phyloP scores from a whole-genome alignment of 257 asterid species.

The Orobanche coerulescens region DNA sequence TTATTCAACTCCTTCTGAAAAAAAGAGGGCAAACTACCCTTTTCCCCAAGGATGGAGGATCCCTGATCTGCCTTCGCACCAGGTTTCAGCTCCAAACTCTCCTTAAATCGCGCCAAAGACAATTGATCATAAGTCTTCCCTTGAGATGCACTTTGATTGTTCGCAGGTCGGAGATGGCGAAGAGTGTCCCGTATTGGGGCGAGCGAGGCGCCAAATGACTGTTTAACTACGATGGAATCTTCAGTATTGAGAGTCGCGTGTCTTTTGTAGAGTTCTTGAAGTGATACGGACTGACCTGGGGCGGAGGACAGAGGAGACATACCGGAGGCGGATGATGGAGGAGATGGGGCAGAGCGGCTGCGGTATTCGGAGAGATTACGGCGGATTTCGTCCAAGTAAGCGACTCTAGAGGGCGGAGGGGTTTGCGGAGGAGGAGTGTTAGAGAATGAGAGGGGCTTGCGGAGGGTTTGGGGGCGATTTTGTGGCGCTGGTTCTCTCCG shows the following conservation, averaged over 20 bases:
- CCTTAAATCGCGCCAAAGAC: conserved; percentile 13
- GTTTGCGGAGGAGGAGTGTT: not conserved
- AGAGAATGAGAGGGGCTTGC: conserved; percentile 10
- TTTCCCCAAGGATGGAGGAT: conserved; percentile 19
- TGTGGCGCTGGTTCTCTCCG: conserved; percentile 16
- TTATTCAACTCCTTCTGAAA: conserved; percentile 20
- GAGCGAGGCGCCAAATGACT: not conserved
- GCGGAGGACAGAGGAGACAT: not conserved
- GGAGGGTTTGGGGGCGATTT: conserved; percentile 13
- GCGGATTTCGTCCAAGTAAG: conserved; percentile 20
- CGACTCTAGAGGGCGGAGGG: conserved; percentile 16
- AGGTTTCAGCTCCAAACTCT: conserved; percentile 19
- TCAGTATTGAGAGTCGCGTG: conserved; percentile 10
- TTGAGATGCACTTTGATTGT: conserved; percentile 1
- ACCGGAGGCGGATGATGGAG: conserved; percentile 13
- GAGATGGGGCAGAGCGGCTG: conserved; percentile 24
- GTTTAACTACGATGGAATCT: not conserved
- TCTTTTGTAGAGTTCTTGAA: conserved; percentile 30
- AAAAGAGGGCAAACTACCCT: conserved; percentile 18
- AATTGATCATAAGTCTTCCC: not conserved
- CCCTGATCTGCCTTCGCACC: conserved; percentile 7
- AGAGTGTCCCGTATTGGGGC: conserved; percentile 25
- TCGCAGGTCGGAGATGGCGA: not conserved
- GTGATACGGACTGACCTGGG: conserved; percentile 21
- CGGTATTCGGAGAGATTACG: conserved; percentile 32